Base-by-base conservation (phyloP, 257 asterid genomes). In the Cynanchum wilfordii region DNA sequence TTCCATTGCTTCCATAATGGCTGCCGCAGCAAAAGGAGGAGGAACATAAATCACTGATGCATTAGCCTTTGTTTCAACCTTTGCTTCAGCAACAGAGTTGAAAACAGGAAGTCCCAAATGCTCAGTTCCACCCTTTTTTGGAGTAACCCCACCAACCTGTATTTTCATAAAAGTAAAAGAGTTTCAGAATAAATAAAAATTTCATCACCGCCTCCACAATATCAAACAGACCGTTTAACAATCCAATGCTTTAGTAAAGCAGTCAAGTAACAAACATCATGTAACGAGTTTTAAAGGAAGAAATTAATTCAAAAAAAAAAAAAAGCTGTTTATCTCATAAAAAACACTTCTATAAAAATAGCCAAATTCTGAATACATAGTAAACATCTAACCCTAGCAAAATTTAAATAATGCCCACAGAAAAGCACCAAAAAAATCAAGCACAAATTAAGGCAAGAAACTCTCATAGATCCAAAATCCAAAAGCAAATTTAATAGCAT, bases 101-200 rank as follows among this genome's bases (percentile, higher is more conserved):
- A 94, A 94, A 58, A 94, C 97, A 45, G 97, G 99, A 70, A 94
- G 95, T 33, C 99, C 99, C 77, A 94, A 81, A 79, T 91, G 99
- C 86, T 94, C 97, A 0, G 98, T 88, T 79, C 99, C 99, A 72
- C 99, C 98, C 84, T 91, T 94, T 75, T 78, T 78, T 20, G 99
- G 97, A 42, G 99, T 94, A 73, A 94, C 99, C 63, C 99, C 98
- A 76, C 99, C 98, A 74, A 94, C 99, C 99, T 94, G 81, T 75
- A 54, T 27, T 73, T 70, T 60, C 44, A 76, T 5, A 74, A 6
- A 63, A 58, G 70, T 47, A 62, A 30, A 27, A 7, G 60, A 7
- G 16, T 24, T 50, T 68, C 36, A 71, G 22, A 66, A 54, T 47
- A 51, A 30, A 44, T 40, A 75, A 25, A 44, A 72, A 64, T 20